Conservation (phyloP, 2,329 filamentous ascomycete genomes). For the Fusarium bulbicola region DNA sequence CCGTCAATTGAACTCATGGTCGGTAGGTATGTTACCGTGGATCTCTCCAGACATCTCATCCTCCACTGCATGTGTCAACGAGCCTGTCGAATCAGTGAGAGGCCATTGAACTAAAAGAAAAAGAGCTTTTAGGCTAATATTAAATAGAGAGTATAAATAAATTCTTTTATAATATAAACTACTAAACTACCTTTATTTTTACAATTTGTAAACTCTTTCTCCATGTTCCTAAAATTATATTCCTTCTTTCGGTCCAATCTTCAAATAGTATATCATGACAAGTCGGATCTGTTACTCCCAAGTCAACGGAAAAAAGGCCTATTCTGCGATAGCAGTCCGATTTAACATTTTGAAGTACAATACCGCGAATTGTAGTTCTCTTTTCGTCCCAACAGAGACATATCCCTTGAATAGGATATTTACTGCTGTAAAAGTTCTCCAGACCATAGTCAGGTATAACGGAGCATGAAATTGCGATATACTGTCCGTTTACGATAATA, state of each 20-base stretch:
- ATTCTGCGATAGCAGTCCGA: not conserved
- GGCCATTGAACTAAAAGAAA: too few relatives aligned
- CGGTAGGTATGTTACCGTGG: not conserved
- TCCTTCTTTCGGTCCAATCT: not conserved
- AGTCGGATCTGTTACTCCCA: not conserved
- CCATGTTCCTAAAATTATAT: not conserved
- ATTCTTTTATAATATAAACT: not conserved
- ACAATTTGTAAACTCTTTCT: not conserved
- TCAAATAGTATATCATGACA: not conserved
- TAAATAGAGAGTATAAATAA: not conserved
- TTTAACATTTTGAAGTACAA: not conserved
- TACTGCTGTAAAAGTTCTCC: not conserved
- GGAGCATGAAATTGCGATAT: not conserved
- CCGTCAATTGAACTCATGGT: not conserved
- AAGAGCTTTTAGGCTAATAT: too few relatives aligned
- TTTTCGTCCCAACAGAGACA: not conserved
- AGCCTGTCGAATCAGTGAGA: too few relatives aligned
- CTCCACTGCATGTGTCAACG: not conserved
- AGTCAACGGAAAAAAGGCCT: not conserved
- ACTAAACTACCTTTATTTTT: not conserved
- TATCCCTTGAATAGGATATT: not conserved
- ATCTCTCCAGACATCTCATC: not conserved
- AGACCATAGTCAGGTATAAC: not conserved
- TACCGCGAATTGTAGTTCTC: not conserved
- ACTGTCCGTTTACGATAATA: not conserved